phyloP scores from a whole-genome alignment of 2,329 filamentous ascomycete genomes.

The Penicillium sp. region DNA sequence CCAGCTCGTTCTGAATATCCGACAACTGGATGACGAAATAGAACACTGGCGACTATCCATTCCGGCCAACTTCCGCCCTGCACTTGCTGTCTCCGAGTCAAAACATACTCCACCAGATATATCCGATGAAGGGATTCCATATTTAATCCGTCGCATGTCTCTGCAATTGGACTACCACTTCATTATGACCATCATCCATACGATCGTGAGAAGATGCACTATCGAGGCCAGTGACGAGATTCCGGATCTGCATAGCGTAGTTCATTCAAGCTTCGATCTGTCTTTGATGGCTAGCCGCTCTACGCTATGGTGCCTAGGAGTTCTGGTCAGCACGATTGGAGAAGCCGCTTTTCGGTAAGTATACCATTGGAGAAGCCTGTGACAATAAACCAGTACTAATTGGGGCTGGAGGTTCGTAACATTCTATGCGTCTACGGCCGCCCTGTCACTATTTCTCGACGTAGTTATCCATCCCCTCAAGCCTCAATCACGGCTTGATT shows the following conservation, averaged over 20 bases:
- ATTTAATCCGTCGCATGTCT: constrained; percentile 10
- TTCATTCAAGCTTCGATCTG: constrained; percentile 27
- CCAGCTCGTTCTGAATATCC: constrained; percentile 18
- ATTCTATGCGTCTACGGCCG: constrained; percentile 15
- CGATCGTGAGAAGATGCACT: constrained; percentile 23
- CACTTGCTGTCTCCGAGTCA: constrained; percentile 18
- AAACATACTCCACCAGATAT: constrained; percentile 2
- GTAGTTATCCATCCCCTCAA: constrained; percentile 24
- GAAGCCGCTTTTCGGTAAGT: constrained; percentile 18
- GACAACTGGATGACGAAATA: constrained; percentile 22
- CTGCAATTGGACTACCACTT: constrained; percentile 22
- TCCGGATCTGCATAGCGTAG: constrained; percentile 20
- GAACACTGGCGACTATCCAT: constrained; percentile 23
- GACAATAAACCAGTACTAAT: background rate
- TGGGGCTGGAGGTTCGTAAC: constrained; percentile 11
- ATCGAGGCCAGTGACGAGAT: constrained; percentile 1
- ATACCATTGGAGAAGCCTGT: background rate
- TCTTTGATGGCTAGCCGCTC: constrained; percentile 21
- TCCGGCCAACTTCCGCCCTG: constrained; percentile 14
- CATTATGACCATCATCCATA: constrained; percentile 21
- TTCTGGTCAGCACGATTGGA: constrained; percentile 6
- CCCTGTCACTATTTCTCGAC: constrained; percentile 22
- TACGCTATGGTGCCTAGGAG: constrained; percentile 15
- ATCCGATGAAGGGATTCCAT: constrained; percentile 1
- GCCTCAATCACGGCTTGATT: constrained; percentile 14